phyloP scores from a whole-genome alignment of 2,329 filamentous ascomycete genomes.

The Tricladium varicosporioides region DNA sequence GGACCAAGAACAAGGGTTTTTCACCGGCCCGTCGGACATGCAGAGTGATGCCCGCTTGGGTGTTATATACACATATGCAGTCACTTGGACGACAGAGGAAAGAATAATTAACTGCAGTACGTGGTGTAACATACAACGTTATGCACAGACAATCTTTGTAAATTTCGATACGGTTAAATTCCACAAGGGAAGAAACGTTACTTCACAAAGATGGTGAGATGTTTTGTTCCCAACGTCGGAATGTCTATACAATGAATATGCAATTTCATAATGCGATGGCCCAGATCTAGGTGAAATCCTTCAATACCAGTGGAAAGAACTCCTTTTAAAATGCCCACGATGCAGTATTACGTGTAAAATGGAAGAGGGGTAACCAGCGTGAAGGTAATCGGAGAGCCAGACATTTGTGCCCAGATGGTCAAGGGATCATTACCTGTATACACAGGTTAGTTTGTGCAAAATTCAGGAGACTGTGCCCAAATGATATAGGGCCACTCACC shows the following conservation, averaged over 20 bases:
- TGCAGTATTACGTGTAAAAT: constrained; percentile 10
- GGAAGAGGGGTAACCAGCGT: constrained; percentile 31
- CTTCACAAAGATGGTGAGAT: not conserved
- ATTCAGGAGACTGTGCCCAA: not conserved
- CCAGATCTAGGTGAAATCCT: not conserved
- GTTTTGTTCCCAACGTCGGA: not conserved
- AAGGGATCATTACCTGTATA: constrained; percentile 46
- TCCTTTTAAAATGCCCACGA: not conserved
- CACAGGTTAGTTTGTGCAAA: not conserved
- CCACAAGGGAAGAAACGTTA: not conserved
- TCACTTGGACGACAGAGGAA: not conserved
- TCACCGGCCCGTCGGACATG: too few species aligned
- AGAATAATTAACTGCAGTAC: not conserved
- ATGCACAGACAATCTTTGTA: not conserved
- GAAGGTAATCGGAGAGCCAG: constrained; percentile 44
- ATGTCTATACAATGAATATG: not conserved
- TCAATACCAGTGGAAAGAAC: not conserved
- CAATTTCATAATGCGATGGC: not conserved
- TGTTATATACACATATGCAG: too few species aligned
- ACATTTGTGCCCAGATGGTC: constrained; percentile 47
- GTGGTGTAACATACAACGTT: not conserved
- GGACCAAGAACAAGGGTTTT: not conserved
- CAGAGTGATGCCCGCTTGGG: too few species aligned
- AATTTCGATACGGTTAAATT: not conserved
- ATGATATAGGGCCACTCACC: constrained; percentile 5